phyloP scores from a whole-genome alignment of 106 monocot genomes.

The Dendrobium officinale region DNA sequence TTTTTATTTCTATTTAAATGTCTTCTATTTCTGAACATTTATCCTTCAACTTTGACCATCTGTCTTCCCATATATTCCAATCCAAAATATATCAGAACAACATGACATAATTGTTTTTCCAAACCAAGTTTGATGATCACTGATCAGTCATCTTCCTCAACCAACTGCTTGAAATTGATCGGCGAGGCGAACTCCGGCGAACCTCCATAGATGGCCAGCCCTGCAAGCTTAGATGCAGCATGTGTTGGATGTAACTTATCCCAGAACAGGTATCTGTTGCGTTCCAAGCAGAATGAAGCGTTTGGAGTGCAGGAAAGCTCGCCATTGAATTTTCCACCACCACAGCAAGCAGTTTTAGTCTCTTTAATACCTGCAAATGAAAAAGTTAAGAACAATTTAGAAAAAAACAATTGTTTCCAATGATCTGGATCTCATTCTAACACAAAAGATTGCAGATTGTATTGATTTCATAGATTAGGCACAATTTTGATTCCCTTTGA shows the following conservation, averaged over 20 bases:
- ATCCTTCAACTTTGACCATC: no score
- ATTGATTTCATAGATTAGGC: no score
- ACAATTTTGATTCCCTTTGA: no score
- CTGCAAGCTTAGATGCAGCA: slow-evolving; percentile 6
- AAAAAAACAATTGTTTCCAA: no score
- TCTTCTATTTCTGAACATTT: no score
- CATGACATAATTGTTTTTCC: no score
- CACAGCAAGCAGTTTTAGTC: slow-evolving; percentile 17
- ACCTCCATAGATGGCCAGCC: slow-evolving; percentile 1
- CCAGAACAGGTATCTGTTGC: slow-evolving; percentile 19
- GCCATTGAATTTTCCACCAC: slow-evolving; percentile 18
- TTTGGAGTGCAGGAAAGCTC: slow-evolving; percentile 15
- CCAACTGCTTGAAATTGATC: slow-evolving; percentile 15
- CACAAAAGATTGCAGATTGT: no score
- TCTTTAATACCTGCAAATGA: slow-evolving; percentile 15
- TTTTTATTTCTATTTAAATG: no score
- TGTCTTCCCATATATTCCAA: no score
- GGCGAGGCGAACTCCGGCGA: slow-evolving; percentile 11
- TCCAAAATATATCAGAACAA: no score
- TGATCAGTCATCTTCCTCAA: background rate
- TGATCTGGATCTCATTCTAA: no score
- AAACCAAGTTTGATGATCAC: background rate
- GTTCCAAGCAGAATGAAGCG: slow-evolving; percentile 10
- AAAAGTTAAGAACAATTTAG: background rate
- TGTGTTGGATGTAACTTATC: slow-evolving; percentile 19